These are phyloP conservation scores for Bipolaris bicolor DNA, from an alignment of 2,329 filamentous ascomycete genomes.

Conservation along the genomic window DNA sequence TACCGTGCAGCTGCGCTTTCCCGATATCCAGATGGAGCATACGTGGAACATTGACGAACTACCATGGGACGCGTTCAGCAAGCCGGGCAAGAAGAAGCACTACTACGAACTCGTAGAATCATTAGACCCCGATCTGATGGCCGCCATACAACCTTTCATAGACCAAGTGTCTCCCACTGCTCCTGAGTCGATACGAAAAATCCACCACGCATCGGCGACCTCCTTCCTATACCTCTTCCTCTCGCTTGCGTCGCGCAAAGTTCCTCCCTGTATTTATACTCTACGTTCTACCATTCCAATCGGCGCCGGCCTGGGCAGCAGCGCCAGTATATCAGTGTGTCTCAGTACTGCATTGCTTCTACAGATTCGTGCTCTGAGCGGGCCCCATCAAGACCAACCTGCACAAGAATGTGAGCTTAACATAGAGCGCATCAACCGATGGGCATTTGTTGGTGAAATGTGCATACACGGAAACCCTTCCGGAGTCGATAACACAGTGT, in stretches of 20 bases:
- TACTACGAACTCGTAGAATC: conserved; percentile 85
- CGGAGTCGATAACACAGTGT: conserved; percentile 95
- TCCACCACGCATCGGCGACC: conserved; percentile 80
- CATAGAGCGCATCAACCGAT: conserved; percentile 93
- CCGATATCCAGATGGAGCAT: conserved; percentile 87
- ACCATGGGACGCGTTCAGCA: conserved; percentile 83
- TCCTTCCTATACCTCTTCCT: conserved; percentile 94
- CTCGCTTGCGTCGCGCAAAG: conserved; percentile 79
- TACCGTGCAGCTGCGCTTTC: conserved; percentile 85
- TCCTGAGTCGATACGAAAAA: conserved; percentile 76
- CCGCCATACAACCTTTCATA: conserved; percentile 80
- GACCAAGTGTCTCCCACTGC: conserved; percentile 69
- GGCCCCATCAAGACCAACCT: conserved; percentile 91
- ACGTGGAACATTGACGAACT: conserved; percentile 93
- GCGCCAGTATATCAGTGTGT: conserved; percentile 92
- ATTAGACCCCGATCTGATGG: conserved; percentile 82
- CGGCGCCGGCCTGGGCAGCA: conserved; percentile 87
- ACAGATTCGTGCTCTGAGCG: conserved; percentile 85
- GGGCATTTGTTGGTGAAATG: conserved; percentile 97
- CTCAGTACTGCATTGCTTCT: conserved; percentile 81
- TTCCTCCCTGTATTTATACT: conserved; percentile 84
- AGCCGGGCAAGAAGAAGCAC: conserved; percentile 85
- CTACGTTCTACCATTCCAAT: conserved; percentile 93
- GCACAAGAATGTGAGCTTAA: conserved; percentile 85
- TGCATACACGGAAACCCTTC: conserved; percentile 97